phyloP scores from a whole-genome alignment of 495 filamentous ascomycete genomes.

The Aspergillus sclerotiicarbonarius region DNA sequence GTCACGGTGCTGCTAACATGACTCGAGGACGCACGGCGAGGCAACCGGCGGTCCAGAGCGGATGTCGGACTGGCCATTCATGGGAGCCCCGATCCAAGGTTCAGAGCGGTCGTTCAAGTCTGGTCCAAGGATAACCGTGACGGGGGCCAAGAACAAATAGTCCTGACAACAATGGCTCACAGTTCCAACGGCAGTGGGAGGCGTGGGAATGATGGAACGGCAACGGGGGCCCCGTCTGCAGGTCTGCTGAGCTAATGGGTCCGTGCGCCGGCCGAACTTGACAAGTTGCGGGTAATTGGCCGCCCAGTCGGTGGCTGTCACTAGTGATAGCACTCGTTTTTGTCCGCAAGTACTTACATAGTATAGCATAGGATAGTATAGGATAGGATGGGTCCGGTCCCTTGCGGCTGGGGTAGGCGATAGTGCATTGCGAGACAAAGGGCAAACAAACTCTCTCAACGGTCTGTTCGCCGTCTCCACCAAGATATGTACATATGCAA shows the following conservation, averaged over 20 bases:
- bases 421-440: too few species aligned
- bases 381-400: too few species aligned
- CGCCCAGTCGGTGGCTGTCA: neutral
- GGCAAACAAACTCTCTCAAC: too few species aligned
- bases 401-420: too few species aligned
- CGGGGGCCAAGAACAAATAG: neutral
- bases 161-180: neutral
- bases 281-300: neutral
- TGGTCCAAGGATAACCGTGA: neutral
- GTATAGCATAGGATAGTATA: too few species aligned
- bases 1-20: conserved; percentile 6
- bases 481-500: too few species aligned
- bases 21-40: conserved; percentile 25
- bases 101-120: neutral
- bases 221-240: neutral
- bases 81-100: conserved; percentile 16
- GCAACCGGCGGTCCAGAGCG: conserved; percentile 31
- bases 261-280: neutral
- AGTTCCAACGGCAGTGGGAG: too few species aligned
- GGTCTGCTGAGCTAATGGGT: conserved; percentile 5
- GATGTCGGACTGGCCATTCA: conserved; percentile 34
- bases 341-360: too few species aligned
- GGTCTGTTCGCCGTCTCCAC: too few species aligned
- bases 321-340: too few species aligned
- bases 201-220: neutral